Evolutionary conservation across 305 asterid genomes (phyloP).

Genomic region (Fraxinus latifolia): DNA sequence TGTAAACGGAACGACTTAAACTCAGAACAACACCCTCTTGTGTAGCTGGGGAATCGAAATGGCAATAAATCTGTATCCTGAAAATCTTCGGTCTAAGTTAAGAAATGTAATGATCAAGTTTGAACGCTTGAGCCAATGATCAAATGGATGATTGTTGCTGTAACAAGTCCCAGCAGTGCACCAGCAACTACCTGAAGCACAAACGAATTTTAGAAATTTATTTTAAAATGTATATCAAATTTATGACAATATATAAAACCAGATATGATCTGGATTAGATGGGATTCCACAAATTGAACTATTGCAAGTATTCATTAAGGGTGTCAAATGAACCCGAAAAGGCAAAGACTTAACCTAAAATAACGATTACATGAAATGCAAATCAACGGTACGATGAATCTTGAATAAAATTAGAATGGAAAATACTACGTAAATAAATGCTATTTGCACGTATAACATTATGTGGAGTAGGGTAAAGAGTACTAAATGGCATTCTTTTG

Average conservation of each 20-base stretch:
- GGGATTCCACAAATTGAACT: neutral
- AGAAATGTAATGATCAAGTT: constrained; percentile 25
- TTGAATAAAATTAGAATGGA: neutral
- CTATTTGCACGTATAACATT: neutral
- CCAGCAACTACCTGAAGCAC: constrained; percentile 76
- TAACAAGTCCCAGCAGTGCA: constrained; percentile 54
- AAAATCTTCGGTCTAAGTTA: neutral
- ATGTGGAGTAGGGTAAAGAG: neutral
- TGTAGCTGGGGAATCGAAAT: neutral
- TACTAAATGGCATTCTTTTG: neutral
- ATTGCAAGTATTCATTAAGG: neutral
- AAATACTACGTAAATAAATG: neutral
- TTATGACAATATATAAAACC: neutral
- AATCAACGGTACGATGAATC: neutral
- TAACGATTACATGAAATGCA: neutral
- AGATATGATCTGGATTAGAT: neutral
- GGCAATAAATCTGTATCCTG: neutral
- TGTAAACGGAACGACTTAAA: neutral
- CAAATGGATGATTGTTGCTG: constrained; percentile 46
- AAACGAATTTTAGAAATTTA: neutral
- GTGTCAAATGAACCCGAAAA: neutral
- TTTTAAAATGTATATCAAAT: neutral
- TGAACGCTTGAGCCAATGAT: constrained; percentile 28
- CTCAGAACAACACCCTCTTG: neutral
- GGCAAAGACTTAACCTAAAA: neutral